Conservation (phyloP, 2,329 filamentous ascomycete genomes). For the Aspergillus spinulosporus region DNA sequence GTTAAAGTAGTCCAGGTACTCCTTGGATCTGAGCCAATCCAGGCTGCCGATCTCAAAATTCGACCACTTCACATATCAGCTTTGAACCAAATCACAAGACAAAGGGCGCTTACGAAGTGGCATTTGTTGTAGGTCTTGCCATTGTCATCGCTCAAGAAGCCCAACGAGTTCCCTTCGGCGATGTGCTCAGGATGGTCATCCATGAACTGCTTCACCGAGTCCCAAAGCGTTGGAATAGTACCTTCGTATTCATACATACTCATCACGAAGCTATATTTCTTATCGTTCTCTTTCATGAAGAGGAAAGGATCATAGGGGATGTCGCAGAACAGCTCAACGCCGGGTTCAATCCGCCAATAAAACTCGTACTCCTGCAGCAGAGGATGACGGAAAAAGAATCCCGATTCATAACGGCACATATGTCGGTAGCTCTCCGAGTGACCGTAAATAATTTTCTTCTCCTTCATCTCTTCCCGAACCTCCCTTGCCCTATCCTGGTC, state of each 20-base stretch:
- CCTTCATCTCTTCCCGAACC: conserved; percentile 90
- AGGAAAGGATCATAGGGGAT: conserved; percentile 95
- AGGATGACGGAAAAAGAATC: conserved; percentile 96
- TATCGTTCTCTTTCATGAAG: conserved; percentile 91
- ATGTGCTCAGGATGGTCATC: conserved; percentile 87
- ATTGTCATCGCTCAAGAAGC: conserved; percentile 85
- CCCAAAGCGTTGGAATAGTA: conserved; percentile 95
- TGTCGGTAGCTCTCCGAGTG: conserved; percentile 96
- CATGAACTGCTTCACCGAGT: conserved; percentile 93
- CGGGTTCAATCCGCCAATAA: conserved; percentile 99
- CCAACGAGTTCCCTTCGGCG: conserved; percentile 78
- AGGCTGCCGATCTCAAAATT: conserved; percentile 98
- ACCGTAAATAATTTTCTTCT: conserved; percentile 96
- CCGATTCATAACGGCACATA: conserved; percentile 99
- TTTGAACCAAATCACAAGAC: background rate
- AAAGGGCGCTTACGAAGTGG: conserved; percentile 73
- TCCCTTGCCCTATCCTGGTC: conserved; percentile 90
- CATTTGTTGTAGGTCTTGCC: conserved; percentile 95
- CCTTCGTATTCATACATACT: conserved; percentile 96
- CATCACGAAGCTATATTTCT: conserved; percentile 97
- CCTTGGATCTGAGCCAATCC: conserved; percentile 85
- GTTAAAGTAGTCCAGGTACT: conserved; percentile 89
- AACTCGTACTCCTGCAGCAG: conserved; percentile 96
- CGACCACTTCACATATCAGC: conserved; percentile 70
- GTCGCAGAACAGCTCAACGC: conserved; percentile 94